These are phyloP conservation scores for Pseudogymnoascus sp. DNA, from an alignment of 2,329 filamentous ascomycete species.

Conservation along the genomic window DNA sequence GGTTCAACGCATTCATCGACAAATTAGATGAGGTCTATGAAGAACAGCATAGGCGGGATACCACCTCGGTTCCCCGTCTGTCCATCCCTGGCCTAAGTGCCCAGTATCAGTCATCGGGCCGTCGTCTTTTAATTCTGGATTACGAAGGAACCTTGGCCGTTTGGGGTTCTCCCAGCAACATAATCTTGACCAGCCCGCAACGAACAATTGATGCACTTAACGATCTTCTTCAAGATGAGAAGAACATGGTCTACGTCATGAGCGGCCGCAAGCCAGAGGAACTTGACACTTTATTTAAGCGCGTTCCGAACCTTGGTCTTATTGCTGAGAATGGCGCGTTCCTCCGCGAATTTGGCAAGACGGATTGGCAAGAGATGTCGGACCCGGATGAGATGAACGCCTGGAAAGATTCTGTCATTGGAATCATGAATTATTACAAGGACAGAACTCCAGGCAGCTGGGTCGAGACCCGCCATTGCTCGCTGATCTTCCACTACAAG, in stretches of 20 bases:
- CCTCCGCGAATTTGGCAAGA: conserved; percentile 61
- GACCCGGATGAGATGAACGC: conserved; percentile 60
- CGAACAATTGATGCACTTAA: conserved; percentile 76
- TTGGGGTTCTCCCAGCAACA: conserved; percentile 76
- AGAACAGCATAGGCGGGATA: conserved; percentile 77
- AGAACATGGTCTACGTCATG: conserved; percentile 90
- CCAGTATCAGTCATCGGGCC: conserved; percentile 58
- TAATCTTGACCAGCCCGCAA: conserved; percentile 76
- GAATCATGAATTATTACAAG: conserved; percentile 81
- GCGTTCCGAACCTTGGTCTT: conserved; percentile 74
- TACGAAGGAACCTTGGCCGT: conserved; percentile 89
- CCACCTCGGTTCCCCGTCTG: conserved; percentile 77
- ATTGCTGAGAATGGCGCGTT: conserved; percentile 96
- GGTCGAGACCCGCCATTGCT: conserved; percentile 88
- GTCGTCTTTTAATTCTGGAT: conserved; percentile 80
- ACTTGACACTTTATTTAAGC: conserved; percentile 76
- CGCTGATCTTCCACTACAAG: conserved; percentile 84
- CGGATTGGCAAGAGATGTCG: conserved; percentile 71
- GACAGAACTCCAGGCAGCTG: conserved; percentile 83
- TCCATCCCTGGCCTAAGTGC: conserved; percentile 58
- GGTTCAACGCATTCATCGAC: conserved; percentile 70
- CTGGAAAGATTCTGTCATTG: conserved; percentile 79
- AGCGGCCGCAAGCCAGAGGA: conserved; percentile 82
- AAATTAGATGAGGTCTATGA: conserved; percentile 70
- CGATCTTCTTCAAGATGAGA: conserved; percentile 70